Conservation (phyloP, 78 protist species). For the Thecamonas trahens region DNA sequence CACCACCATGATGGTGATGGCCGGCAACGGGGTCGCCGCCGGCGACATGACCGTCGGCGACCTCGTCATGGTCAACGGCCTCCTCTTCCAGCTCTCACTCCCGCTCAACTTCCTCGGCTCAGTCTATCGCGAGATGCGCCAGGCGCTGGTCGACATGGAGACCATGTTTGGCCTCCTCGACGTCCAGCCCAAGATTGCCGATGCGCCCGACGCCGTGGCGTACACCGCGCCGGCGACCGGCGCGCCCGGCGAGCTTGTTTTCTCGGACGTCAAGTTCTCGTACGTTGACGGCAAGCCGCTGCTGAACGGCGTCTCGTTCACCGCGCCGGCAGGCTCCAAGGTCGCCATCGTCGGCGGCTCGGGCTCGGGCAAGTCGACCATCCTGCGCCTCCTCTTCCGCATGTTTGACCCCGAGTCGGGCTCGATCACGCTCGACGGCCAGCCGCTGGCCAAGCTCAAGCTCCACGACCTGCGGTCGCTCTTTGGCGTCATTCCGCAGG, state of each 20-base stretch:
- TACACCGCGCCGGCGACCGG: neutral
- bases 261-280: neutral
- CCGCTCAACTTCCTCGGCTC: constrained; percentile 86
- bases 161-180: constrained; percentile 51
- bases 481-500: constrained; percentile 83
- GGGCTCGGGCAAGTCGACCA: constrained; percentile 88
- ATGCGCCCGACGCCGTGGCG: neutral
- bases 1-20: constrained; percentile 66
- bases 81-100: constrained; percentile 77
- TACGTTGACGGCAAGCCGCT: constrained; percentile 7
- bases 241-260: constrained; percentile 50
- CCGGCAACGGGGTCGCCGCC: constrained; percentile 33
- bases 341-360: constrained; percentile 85
- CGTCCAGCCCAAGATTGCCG: constrained; percentile 13
- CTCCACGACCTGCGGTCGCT: constrained; percentile 34
- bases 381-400: constrained; percentile 64
- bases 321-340: constrained; percentile 58
- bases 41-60: constrained; percentile 71
- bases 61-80: constrained; percentile 72
- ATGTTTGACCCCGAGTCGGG: constrained; percentile 77
- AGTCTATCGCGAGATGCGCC: constrained; percentile 74
- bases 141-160: constrained; percentile 73
- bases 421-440: constrained; percentile 71
- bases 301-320: constrained; percentile 48
- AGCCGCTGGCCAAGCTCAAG: constrained; percentile 8